A percentile compares a stretch with the other conserved stretches of the same genome.
Evolutionary conservation across 495 filamentous ascomycete genomes (phyloP).

Genomic region (Chlorociboria aeruginascens): DNA sequence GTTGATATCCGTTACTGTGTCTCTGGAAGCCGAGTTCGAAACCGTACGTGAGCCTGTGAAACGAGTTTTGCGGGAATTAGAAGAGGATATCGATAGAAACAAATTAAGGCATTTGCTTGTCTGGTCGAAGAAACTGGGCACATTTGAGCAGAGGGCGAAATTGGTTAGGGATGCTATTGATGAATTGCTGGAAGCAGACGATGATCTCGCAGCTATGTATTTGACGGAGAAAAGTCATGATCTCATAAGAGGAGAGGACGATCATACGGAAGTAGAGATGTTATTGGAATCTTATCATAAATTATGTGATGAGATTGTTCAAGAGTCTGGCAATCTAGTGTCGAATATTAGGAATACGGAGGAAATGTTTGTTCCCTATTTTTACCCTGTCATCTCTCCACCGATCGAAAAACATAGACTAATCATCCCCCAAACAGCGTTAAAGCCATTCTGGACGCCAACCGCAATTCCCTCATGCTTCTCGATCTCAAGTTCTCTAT

Average conservation of each 20-base stretch:
- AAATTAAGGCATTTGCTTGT: conserved; percentile 83
- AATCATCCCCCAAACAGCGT: conserved; percentile 41
- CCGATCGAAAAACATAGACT: neutral
- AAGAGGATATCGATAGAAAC: conserved; percentile 94
- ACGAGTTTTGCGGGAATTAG: conserved; percentile 72
- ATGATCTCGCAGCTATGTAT: conserved; percentile 93
- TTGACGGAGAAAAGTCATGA: conserved; percentile 74
- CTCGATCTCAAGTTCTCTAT: conserved; percentile 95
- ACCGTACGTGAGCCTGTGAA: conserved; percentile 86
- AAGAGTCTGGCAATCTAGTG: conserved; percentile 83
- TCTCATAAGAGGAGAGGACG: conserved; percentile 61
- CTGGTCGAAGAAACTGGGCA: conserved; percentile 88
- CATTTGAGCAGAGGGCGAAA: conserved; percentile 93
- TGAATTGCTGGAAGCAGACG: conserved; percentile 93
- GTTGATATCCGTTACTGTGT: conserved; percentile 70
- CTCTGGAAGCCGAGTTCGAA: conserved; percentile 87
- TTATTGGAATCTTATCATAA: conserved; percentile 95
- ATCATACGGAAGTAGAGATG: conserved; percentile 96
- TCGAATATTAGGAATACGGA: conserved; percentile 96
- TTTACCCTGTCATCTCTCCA: neutral
- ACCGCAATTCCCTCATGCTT: conserved; percentile 97
- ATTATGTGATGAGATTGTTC: conserved; percentile 94
- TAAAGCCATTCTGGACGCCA: conserved; percentile 93
- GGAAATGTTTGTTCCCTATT: conserved; percentile 62
- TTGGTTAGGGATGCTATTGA: conserved; percentile 91